Base-by-base conservation (phyloP, 1,284 basidiomycete genomes). In the Trichosporon sp. region DNA sequence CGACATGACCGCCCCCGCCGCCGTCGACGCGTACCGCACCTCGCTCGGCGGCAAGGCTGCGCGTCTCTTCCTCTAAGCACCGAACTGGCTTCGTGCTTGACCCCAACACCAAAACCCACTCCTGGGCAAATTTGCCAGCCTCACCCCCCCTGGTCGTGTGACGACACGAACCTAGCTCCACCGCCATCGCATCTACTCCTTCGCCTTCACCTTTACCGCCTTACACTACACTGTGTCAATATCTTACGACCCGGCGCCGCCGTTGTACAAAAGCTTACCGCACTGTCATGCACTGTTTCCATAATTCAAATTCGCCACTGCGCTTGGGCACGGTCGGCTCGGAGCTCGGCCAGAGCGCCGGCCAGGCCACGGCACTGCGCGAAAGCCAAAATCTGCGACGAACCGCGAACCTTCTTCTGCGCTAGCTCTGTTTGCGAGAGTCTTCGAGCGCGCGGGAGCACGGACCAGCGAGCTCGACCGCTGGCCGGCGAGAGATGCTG, bases 281-380 rank as follows among this genome's bases (percentile, higher is more conserved):
- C 53, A 58, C 56, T 63, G 34, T 63, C 32, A 63, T 63, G 62
- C 62, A 35, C 62, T 42, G 35, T 63, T 38, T 42, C 63, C 23
- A 64, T 44, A 27, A 64, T 32, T 3, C 5, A 15, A 9, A 51
- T 25, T 47, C 62, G 27, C 38, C n/a, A 51, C 56, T 25, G 13
- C 62, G 9, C 25, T 13, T 18, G 32, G 60, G 27, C 58, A 68
- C 47, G 67, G 21, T 38, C 56, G 56, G 27, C 56, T 31, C 56
- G 56, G 56, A 60, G 7, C 56, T 32, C 12, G 56, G 51, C 21
- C 9, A 7, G 21, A n/a, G 23, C 53, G 25, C 53, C 25, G 53
- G 47, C 23, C 21, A 3, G 6, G 44, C 35, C 35, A 13, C n/a
- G 13, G 13, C 11, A 42, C 38, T 42, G n/a, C 32, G 32, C 5